Conservation (phyloP, 2,329 filamentous ascomycete species). For the Ambrosiella xylebori region DNA sequence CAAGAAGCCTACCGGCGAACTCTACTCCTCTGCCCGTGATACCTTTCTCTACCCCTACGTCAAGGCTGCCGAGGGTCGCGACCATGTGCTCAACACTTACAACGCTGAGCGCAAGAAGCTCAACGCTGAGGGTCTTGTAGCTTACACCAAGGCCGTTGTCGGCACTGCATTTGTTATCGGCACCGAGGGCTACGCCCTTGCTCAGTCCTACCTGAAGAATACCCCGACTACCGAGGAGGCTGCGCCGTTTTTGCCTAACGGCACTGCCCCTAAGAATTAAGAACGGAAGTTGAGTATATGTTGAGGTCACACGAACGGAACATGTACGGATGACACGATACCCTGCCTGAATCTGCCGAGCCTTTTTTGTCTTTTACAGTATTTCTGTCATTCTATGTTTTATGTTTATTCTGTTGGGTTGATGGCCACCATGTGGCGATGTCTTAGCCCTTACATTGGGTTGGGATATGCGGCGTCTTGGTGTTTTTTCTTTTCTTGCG, state of each 20-base stretch:
- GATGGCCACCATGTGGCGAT: neutral
- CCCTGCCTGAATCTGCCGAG: conserved; percentile 2
- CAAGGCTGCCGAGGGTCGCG: conserved; percentile 42
- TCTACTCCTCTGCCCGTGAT: conserved; percentile 46
- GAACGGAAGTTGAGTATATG: neutral
- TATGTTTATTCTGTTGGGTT: neutral
- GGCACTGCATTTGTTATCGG: conserved; percentile 50
- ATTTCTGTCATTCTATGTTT: neutral
- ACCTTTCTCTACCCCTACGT: conserved; percentile 45
- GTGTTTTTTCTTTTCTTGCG: conserved; percentile 6
- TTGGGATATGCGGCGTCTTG: conserved; percentile 1
- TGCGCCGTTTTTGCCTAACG: conserved; percentile 16
- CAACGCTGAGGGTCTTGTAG: conserved; percentile 45
- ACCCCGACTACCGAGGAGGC: conserved; percentile 31
- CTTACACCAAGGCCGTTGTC: conserved; percentile 51
- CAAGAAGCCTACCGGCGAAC: conserved; percentile 57
- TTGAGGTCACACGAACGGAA: conserved; percentile 15
- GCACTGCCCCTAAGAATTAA: conserved; percentile 23
- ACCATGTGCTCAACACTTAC: conserved; percentile 42
- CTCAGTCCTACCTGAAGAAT: conserved; percentile 43
- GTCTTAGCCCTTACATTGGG: neutral
- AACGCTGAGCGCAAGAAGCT: conserved; percentile 43
- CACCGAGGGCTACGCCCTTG: conserved; percentile 44
- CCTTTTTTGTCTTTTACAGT: conserved; percentile 1
- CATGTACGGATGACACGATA: conserved; percentile 14